Percentiles rank a stretch among this genome's conserved stretches.
These are phyloP conservation scores for Alternaria atra DNA, from an alignment of 2,329 filamentous ascomycete genomes.

Conservation along the genomic window DNA sequence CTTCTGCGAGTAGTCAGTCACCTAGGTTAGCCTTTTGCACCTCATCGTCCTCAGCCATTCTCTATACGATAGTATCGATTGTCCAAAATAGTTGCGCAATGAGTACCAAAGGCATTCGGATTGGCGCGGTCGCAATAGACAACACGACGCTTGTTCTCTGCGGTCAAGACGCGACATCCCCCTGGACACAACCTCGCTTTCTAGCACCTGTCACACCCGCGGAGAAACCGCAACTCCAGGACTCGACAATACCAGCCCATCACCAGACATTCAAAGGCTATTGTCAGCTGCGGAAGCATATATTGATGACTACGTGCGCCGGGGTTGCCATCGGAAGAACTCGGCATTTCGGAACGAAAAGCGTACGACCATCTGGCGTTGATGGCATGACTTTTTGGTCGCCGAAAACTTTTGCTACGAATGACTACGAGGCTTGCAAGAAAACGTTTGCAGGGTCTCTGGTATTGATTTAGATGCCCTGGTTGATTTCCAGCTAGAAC, in stretches of 20 bases:
- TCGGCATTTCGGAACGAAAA: not conserved
- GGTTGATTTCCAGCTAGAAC: too few species aligned
- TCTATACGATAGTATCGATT: too few species aligned
- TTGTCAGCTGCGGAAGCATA: not conserved
- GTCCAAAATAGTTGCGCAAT: not conserved
- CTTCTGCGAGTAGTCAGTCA: too few species aligned
- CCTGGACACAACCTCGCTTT: not conserved
- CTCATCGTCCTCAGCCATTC: too few species aligned
- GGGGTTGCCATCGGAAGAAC: not conserved
- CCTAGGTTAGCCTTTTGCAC: too few species aligned
- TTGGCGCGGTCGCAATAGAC: not conserved
- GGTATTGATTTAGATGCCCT: too few species aligned
- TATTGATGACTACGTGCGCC: not conserved
- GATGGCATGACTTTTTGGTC: constrained; percentile 7
- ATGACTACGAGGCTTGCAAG: too few species aligned
- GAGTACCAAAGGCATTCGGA: too few species aligned
- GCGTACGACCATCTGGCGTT: not conserved
- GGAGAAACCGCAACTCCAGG: not conserved
- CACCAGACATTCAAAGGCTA: not conserved
- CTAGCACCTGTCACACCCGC: not conserved
- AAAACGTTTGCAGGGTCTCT: too few species aligned
- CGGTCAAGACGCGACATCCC: too few species aligned
- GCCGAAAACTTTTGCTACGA: not conserved
- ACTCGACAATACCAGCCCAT: not conserved
- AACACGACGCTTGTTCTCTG: not conserved